phyloP scores from a whole-genome alignment of 257 asterid species.

The Solanum medicagineum region DNA sequence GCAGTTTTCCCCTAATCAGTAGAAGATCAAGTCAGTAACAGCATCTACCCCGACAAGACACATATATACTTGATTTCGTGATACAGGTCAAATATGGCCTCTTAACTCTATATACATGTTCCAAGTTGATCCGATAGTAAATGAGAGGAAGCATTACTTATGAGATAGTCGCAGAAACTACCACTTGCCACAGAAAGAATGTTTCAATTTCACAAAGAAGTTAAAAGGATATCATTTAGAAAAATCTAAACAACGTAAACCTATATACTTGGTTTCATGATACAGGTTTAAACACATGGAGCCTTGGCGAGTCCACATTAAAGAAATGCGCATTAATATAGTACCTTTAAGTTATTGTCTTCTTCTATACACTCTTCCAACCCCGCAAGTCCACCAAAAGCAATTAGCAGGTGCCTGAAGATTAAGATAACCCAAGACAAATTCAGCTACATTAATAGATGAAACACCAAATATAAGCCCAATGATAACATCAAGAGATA shows the following conservation, averaged over 20 bases:
- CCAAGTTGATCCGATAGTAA: background rate
- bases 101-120: background rate
- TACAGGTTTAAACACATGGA: background rate
- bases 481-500: background rate
- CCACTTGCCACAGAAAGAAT: background rate
- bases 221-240: background rate
- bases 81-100: background rate
- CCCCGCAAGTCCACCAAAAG: conserved; percentile 98
- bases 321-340: background rate
- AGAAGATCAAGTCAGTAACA: background rate
- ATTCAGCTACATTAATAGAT: background rate
- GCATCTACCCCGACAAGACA: background rate
- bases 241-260: background rate
- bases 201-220: background rate
- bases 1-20: conserved; percentile 58
- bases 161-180: background rate
- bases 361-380: conserved; percentile 90
- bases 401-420: conserved; percentile 79
- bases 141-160: background rate
- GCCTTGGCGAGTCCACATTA: background rate
- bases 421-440: background rate
- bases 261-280: background rate
- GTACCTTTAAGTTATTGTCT: conserved; percentile 64
- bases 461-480: background rate
- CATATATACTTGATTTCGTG: too few relatives aligned